Base-by-base conservation (phyloP, 257 asterid species). In the Euphrasia confusa region DNA sequence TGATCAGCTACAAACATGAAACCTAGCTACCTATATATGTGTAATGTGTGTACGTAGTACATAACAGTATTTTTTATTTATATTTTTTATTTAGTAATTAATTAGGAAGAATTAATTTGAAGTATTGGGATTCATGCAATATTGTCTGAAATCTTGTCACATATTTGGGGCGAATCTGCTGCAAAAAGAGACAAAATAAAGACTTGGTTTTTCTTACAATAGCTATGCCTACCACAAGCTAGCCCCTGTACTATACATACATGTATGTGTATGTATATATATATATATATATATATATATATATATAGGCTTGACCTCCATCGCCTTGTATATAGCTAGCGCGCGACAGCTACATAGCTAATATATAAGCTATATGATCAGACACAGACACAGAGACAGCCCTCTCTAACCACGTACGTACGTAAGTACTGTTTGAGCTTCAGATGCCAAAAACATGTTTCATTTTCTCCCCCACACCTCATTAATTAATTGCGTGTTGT, bases 371-470 rank as follows among this genome's bases (percentile, higher is more conserved):
- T 21, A 21, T 21, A 21, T 21, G 37, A 1, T 6, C 30, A 8
- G 28, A 65, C 45, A 60, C 47, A 65, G 30, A 44, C 39, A 18
- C 17, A 49, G 21, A 49, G 7, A 45, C 55, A 68, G 58, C 50
- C 71, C 71, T 40, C 14, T 21, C 40, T 35, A 7, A 2, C 40
- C 8, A 35, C 40, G 10, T 35, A 35, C 10, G 2, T 35, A 35
- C 10, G 40, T 2, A 35, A 2, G n/a, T 42, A 61, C 66, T 74
- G 56, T 68, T 73, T 75, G 60, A 63, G 78, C 61, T 69, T 75
- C 59, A 76, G 84, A 79, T 75, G 77, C 84, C 81, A 72, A 72
- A 78, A 70, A 79, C 78, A 75, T 67, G 81, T 73, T 72, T 70
- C 75, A 63, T 64, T 75, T 5, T 30, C 58, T 49, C 62, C 58